Evolutionary conservation across 2,329 filamentous ascomycete species (phyloP).

Genomic region (Aplosporella prunicola): DNA sequence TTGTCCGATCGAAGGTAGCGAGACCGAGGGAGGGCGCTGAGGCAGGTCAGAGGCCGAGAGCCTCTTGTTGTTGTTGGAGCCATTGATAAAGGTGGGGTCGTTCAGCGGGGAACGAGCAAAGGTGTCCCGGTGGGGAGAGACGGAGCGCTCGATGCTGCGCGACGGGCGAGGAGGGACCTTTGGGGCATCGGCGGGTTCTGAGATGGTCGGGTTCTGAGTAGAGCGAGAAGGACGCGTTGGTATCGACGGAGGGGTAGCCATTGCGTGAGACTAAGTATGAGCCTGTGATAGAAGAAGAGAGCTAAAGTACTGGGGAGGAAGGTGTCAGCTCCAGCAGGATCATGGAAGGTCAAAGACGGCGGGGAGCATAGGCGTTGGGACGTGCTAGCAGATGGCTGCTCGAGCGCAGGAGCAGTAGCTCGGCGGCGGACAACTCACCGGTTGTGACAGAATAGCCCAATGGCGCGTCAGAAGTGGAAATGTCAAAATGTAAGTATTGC

Average conservation of each 20-base stretch:
- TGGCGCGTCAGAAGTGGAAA: no score
- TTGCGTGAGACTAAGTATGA: no score
- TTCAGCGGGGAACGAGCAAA: constrained; percentile 83
- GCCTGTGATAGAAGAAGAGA: not conserved
- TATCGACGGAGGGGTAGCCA: constrained; percentile 47
- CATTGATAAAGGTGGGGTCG: constrained; percentile 48
- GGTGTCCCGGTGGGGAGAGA: constrained; percentile 66
- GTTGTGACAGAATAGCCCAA: no score
- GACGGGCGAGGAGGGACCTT: constrained; percentile 71
- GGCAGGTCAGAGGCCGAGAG: constrained; percentile 35
- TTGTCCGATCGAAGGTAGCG: constrained; percentile 75
- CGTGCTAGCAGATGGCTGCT: no score
- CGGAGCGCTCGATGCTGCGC: constrained; percentile 60
- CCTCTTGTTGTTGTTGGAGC: constrained; percentile 16
- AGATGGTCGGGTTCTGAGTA: constrained; percentile 30
- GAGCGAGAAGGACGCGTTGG: constrained; percentile 54
- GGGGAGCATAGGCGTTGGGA: no score
- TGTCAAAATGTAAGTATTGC: no score
- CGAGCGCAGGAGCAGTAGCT: no score
- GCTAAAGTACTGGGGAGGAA: not conserved
- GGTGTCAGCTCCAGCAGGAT: no score
- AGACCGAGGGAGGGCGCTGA: constrained; percentile 63
- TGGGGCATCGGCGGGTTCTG: constrained; percentile 48
- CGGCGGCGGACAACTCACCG: no score
- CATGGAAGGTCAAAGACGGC: no score